Evolutionary conservation across 345 rosid genomes (phyloP).

Genomic region (Citrus maxima): DNA sequence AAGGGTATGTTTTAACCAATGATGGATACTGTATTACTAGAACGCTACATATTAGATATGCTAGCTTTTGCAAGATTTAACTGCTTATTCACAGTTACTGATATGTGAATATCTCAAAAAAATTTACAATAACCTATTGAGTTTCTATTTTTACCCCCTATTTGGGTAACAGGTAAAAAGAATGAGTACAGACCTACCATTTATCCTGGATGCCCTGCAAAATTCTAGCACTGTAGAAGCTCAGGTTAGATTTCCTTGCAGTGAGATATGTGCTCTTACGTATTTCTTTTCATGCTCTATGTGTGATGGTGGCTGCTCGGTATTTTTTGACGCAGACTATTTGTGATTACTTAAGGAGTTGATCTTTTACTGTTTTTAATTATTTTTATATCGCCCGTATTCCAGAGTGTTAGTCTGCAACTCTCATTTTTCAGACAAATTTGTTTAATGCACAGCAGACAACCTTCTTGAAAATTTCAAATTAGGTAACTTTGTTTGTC

Average conservation of each 20-base stretch:
- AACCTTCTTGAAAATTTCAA: not conserved
- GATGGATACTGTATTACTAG: not conserved
- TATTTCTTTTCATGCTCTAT: not conserved
- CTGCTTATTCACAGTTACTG: not conserved
- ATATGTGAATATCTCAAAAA: not conserved
- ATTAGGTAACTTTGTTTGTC: not conserved
- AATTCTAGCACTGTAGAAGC: constrained; percentile 71
- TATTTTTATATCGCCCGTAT: not conserved
- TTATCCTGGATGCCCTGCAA: constrained; percentile 72
- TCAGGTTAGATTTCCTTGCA: constrained; percentile 50
- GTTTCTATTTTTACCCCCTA: not conserved
- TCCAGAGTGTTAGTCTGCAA: not conserved
- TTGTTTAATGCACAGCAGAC: not conserved
- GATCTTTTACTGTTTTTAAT: not conserved
- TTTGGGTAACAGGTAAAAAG: constrained; percentile 57
- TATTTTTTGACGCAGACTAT: not conserved
- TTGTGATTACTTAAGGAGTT: not conserved
- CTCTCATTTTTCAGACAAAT: not conserved
- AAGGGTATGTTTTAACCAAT: constrained; percentile 49
- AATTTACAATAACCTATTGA: not conserved
- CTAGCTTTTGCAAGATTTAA: not conserved
- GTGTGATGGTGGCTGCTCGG: not conserved
- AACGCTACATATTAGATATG: not conserved
- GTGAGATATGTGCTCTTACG: not conserved
- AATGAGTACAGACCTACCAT: constrained; percentile 71